Base-by-base conservation (phyloP, 176 grass and related monocot genomes). In the Carex pumila region DNA sequence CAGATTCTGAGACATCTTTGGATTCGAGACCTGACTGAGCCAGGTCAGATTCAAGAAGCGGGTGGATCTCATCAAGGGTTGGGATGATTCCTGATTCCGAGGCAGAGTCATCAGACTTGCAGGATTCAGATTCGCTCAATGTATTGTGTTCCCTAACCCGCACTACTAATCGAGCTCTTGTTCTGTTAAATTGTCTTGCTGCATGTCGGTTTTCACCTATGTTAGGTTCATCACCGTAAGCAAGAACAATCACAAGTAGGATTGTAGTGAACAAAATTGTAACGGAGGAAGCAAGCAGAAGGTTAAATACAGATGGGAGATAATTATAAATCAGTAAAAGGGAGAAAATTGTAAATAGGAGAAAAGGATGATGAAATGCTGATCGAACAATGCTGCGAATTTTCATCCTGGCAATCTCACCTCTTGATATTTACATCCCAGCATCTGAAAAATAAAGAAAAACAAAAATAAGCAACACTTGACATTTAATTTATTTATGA, bases 161-260 rank as follows among this genome's bases (percentile, higher is more conserved):
- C 13, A 7, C 55, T 43, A 39, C 64, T 68, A 53, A 52, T 17
- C 18, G 7, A 66, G 47, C 49, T 65, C 61, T 49, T 53, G 81
- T 69, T 54, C 61, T 13, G 12, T 83, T 65, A 21, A 47, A 83
- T 69, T 19, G 81, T 62, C 68, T 84, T 60, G 43, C 50, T 15
- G 34, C 52, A 43, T 88, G 36, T 14, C 12, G 25, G 47, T 29
- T 65, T 75, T 50, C 68, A n/a, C 68, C 79, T 63, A 75, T 22
- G 61, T 87, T 87, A 77, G 86, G 79, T 76, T 87, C 86, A 45
- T 87, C 86, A 45, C 86, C 68, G 61, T 76, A 61, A 47, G 41
- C 63, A 12, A 87, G 79, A 87, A 87, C 36, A 22, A 77, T 83
- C 61, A 64, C 86, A 41, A 87, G 86, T 5, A 87, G 67, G 60